These are phyloP conservation scores for Phytophthora parvispora DNA, from an alignment of 352 stramenopile species.

Conservation along the genomic window DNA sequence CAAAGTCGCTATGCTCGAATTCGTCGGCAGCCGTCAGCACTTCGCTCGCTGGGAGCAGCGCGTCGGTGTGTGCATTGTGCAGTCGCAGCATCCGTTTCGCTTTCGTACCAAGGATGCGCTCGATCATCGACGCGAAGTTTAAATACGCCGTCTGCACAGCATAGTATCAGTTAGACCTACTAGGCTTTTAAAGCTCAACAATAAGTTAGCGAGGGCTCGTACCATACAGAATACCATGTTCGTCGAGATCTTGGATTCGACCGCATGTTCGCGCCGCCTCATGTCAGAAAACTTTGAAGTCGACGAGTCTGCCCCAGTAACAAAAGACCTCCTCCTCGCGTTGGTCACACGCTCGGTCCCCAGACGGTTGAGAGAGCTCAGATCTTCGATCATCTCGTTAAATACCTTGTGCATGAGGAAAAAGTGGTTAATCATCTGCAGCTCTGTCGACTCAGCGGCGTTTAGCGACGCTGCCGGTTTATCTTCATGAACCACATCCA, in stretches of 20 bases:
- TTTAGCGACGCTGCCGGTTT: too few species aligned
- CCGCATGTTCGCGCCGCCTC: too few species aligned
- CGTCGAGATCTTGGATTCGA: conserved; percentile 32
- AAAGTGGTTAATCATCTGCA: conserved; percentile 56
- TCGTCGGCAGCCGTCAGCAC: not conserved
- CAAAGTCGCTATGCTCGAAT: not conserved
- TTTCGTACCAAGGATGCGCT: not conserved
- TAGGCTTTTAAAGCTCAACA: not conserved
- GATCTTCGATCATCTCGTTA: conserved; percentile 52
- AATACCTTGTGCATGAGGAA: conserved; percentile 56
- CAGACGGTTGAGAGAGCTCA: conserved; percentile 50
- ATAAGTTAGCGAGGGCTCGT: not conserved
- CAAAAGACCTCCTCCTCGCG: conserved; percentile 1
- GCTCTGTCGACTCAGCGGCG: conserved; percentile 34
- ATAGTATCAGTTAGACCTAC: not conserved
- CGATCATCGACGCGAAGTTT: conserved; percentile 1
- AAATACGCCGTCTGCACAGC: not conserved
- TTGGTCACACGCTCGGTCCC: conserved; percentile 43
- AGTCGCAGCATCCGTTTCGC: not conserved
- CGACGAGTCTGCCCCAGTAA: not conserved
- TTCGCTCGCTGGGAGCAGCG: not conserved
- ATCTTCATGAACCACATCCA: not conserved
- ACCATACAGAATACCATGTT: conserved; percentile 43
- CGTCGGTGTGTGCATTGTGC: not conserved
- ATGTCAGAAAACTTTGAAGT: too few species aligned